These are phyloP conservation scores for Omphalea diandra DNA, from an alignment of 441 rosid genomes.

Conservation along the genomic window DNA sequence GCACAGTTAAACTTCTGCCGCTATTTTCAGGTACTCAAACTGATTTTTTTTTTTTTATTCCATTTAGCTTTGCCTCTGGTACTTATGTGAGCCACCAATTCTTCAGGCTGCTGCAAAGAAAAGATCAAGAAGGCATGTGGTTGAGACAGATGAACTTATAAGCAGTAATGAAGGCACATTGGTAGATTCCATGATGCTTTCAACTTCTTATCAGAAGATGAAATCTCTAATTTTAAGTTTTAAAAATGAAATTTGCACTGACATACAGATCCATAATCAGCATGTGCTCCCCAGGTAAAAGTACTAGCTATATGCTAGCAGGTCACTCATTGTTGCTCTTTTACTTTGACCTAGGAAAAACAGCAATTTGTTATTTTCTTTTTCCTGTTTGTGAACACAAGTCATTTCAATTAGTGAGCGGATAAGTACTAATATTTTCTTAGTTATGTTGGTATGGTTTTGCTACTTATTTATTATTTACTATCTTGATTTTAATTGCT, in stretches of 20 bases:
- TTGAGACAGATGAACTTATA: conserved; percentile 71
- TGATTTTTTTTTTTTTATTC: conserved; percentile 9
- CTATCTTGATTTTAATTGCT: not conserved
- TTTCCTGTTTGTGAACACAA: not conserved
- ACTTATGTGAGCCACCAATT: conserved; percentile 14
- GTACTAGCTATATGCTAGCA: not conserved
- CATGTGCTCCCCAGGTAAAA: conserved; percentile 76
- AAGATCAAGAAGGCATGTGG: conserved; percentile 71
- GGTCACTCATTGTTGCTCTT: not conserved
- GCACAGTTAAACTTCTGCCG: conserved; percentile 73
- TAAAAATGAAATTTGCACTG: conserved; percentile 71
- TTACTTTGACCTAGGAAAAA: not conserved
- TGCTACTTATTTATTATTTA: not conserved
- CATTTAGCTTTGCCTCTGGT: conserved; percentile 9
- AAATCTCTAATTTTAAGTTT: conserved; percentile 57
- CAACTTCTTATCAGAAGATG: conserved; percentile 77
- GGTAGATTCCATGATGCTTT: conserved; percentile 46
- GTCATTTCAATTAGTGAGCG: conserved; percentile 2
- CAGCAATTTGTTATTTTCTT: not conserved
- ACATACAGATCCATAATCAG: conserved; percentile 76
- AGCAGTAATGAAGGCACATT: conserved; percentile 44
- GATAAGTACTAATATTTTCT: not conserved
- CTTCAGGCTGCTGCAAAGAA: conserved; percentile 81
- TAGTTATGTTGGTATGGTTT: not conserved
- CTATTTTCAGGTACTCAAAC: conserved; percentile 75